phyloP scores from a whole-genome alignment of 805 yeast species.

The Metschnikowia cubensis region DNA sequence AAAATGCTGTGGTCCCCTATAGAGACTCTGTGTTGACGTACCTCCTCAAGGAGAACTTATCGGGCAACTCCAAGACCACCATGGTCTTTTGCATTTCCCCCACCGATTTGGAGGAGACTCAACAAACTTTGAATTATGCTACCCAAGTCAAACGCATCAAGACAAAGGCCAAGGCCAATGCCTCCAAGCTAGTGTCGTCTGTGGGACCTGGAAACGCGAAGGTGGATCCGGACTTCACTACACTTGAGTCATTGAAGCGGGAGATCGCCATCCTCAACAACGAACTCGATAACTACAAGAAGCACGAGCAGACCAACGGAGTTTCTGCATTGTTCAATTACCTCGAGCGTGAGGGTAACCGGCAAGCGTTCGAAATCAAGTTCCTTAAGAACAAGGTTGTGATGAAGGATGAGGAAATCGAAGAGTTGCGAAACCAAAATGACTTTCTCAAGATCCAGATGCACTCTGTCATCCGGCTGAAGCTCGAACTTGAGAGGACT shows the following conservation, averaged over 20 bases:
- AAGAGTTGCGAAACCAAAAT: constrained; percentile 23
- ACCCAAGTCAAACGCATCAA: constrained; percentile 67
- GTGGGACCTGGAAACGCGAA: constrained; percentile 33
- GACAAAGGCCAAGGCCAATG: constrained; percentile 51
- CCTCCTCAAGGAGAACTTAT: constrained; percentile 67
- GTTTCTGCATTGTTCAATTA: constrained; percentile 27
- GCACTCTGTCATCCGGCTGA: constrained; percentile 2
- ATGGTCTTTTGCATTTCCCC: constrained; percentile 88
- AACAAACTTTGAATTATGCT: constrained; percentile 75
- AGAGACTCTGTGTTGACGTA: constrained; percentile 76
- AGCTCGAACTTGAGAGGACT: constrained; percentile 5
- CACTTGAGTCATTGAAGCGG: constrained; percentile 26
- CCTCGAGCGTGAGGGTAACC: constrained; percentile 29
- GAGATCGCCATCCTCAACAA: constrained; percentile 31
- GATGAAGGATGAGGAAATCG: constrained; percentile 18
- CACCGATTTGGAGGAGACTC: constrained; percentile 69
- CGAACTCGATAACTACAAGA: constrained; percentile 12
- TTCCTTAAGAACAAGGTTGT: constrained; percentile 24
- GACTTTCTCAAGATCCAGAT: constrained; percentile 9
- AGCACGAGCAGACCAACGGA: constrained; percentile 10
- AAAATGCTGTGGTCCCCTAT: constrained; percentile 52
- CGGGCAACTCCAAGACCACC: constrained; percentile 84
- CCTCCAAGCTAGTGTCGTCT: constrained; percentile 24
- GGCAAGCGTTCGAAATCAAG: constrained; percentile 33
- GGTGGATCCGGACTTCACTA: constrained; percentile 23